Conservation (phyloP, 768 basidiomycete genomes). For the Suillus weaverae region DNA sequence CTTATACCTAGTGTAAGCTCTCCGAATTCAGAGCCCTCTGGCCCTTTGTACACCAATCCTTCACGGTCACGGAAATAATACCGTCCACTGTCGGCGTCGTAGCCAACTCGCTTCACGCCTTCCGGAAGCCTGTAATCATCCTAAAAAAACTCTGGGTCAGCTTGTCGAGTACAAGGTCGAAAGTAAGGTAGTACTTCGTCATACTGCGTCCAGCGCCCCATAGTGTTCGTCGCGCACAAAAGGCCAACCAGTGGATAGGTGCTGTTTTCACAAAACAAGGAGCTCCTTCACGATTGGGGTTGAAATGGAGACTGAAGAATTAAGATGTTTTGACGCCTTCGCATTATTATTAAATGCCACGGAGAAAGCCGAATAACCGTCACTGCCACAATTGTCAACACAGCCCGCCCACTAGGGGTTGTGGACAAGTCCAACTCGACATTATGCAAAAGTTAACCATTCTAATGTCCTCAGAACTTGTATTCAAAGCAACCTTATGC, state of each 20-base stretch:
- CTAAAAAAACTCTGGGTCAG: constrained; percentile 25
- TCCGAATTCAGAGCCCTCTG: constrained; percentile 64
- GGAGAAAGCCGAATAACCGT: constrained; percentile 22
- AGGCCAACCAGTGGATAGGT: constrained; percentile 22
- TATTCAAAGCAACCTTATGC: constrained; percentile 49
- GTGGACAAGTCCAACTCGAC: neutral
- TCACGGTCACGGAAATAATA: constrained; percentile 63
- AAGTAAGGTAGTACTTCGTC: constrained; percentile 25
- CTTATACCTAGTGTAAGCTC: constrained; percentile 42
- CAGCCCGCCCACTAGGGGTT: neutral
- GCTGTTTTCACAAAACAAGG: constrained; percentile 9
- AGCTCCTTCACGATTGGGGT: neutral
- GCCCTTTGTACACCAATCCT: constrained; percentile 56
- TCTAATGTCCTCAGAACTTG: constrained; percentile 6
- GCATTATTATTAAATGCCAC: constrained; percentile 2
- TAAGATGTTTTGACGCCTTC: neutral
- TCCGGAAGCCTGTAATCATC: constrained; percentile 54
- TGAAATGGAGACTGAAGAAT: neutral
- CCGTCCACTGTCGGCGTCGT: constrained; percentile 67
- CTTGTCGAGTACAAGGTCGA: neutral
- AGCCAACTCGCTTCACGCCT: constrained; percentile 65
- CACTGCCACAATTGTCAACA: neutral
- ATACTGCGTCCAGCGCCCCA: constrained; percentile 42
- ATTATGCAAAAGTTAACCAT: neutral
- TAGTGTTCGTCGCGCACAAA: constrained; percentile 12